These are phyloP conservation scores for Cryptosporidium parvum DNA, from an alignment of 169 alveolate species.

Conservation along the genomic window DNA sequence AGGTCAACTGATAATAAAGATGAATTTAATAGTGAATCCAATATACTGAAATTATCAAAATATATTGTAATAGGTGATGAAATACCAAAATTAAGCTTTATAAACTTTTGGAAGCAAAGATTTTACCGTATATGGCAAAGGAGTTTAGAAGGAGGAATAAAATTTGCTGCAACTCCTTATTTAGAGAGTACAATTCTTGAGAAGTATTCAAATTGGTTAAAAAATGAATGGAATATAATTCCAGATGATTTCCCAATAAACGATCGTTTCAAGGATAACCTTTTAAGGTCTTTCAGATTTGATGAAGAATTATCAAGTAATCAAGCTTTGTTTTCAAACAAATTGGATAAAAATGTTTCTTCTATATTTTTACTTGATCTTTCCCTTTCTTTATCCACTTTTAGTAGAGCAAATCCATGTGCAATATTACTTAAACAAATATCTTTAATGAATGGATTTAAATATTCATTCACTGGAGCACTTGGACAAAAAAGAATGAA, in stretches of 20 bases:
- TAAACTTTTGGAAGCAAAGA: constrained; percentile 68
- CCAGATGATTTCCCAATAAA: constrained; percentile 45
- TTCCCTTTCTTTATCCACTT: constrained; percentile 44
- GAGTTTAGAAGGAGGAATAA: constrained; percentile 67
- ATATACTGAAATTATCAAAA: constrained; percentile 16
- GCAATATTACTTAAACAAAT: constrained; percentile 79
- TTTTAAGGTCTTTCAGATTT: constrained; percentile 34
- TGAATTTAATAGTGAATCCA: neutral
- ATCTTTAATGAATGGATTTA: constrained; percentile 73
- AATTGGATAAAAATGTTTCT: neutral
- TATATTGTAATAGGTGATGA: neutral
- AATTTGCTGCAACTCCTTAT: constrained; percentile 60
- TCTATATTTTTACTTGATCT: constrained; percentile 34
- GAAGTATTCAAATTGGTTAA: constrained; percentile 45
- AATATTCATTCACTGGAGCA: constrained; percentile 85
- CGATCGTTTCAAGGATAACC: constrained; percentile 53
- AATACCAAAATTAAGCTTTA: constrained; percentile 16
- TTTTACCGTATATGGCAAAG: constrained; percentile 66
- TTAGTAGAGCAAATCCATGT: constrained; percentile 80
- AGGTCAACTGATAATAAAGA: constrained; percentile 7
- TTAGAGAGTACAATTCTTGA: constrained; percentile 44
- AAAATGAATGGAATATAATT: constrained; percentile 9
- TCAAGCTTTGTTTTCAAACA: neutral
- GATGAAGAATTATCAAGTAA: constrained; percentile 6
- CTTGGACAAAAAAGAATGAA: constrained; percentile 86